Conservation (phyloP, 2,329 filamentous ascomycete species). For the Sclerotinia borealis region DNA sequence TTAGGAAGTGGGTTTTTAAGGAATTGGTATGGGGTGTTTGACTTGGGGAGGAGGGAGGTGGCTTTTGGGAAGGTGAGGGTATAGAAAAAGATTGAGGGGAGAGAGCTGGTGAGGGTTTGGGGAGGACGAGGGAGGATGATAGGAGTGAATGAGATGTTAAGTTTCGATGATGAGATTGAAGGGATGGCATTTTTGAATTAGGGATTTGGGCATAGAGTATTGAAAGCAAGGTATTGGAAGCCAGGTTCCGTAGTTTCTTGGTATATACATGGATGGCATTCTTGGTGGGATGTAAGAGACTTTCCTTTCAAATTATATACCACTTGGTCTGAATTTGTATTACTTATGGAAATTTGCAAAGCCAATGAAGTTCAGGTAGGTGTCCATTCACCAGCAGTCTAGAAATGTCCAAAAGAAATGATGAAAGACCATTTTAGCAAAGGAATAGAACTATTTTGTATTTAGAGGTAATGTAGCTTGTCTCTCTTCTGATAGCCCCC, state of each 20-base stretch:
- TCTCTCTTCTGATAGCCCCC: too few species aligned
- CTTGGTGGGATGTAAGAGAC: neutral
- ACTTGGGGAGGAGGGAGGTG: constrained; percentile 13
- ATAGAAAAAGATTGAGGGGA: neutral
- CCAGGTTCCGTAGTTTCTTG: neutral
- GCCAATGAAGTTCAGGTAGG: neutral
- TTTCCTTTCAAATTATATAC: neutral
- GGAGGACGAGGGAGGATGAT: neutral
- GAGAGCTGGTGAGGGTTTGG: too few species aligned
- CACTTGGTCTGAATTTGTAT: neutral
- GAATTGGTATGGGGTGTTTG: constrained; percentile 13
- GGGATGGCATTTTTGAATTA: neutral
- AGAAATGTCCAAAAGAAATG: neutral
- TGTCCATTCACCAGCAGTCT: neutral
- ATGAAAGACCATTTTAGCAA: too few species aligned
- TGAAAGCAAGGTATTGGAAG: neutral
- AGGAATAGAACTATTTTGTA: too few species aligned
- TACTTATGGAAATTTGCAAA: neutral
- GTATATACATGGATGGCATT: neutral
- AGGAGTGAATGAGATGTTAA: neutral
- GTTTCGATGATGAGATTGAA: neutral
- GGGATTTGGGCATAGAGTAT: neutral
- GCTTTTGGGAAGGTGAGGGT: constrained; percentile 8
- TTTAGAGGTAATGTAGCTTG: too few species aligned
- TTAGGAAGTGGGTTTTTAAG: constrained; percentile 16